Evolutionary conservation across 2,329 filamentous ascomycete species (phyloP).

Genomic region (Neopestalotiopsis sp.): DNA sequence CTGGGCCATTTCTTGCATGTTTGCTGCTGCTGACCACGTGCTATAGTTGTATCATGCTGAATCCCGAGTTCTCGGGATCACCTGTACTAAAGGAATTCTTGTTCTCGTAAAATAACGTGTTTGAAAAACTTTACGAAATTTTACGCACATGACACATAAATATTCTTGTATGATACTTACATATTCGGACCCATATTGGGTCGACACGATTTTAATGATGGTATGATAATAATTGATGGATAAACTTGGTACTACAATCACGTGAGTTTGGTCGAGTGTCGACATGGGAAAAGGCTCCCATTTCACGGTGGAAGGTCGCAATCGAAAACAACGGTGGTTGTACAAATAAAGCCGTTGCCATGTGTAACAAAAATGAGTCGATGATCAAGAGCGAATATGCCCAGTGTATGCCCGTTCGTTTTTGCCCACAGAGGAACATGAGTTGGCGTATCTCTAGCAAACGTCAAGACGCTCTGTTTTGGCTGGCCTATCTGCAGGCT

Average conservation of each 20-base stretch:
- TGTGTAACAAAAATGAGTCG: neutral
- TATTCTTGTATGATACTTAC: conserved; percentile 3
- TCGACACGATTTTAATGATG: neutral
- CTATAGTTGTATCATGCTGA: conserved; percentile 81
- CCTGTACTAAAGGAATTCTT: conserved; percentile 90
- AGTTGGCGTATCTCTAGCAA: neutral
- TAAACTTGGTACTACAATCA: neutral
- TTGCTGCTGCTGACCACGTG: neutral
- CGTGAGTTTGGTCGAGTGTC: neutral
- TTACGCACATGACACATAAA: conserved; percentile 3
- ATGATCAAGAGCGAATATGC: neutral
- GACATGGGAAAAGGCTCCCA: neutral
- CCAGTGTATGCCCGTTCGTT: neutral
- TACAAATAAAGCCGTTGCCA: neutral
- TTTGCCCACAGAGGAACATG: neutral
- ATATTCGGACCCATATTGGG: neutral
- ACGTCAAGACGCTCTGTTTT: no score
- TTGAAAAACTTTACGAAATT: conserved; percentile 3
- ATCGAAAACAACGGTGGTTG: neutral
- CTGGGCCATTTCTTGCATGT: neutral
- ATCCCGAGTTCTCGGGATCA: conserved; percentile 93
- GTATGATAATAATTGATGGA: neutral
- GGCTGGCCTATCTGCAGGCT: neutral
- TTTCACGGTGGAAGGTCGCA: conserved; percentile 10
- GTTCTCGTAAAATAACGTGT: conserved; percentile 56